Conservation (phyloP, 352 stramenopile species). For the Hyphochytrium catenoides region DNA sequence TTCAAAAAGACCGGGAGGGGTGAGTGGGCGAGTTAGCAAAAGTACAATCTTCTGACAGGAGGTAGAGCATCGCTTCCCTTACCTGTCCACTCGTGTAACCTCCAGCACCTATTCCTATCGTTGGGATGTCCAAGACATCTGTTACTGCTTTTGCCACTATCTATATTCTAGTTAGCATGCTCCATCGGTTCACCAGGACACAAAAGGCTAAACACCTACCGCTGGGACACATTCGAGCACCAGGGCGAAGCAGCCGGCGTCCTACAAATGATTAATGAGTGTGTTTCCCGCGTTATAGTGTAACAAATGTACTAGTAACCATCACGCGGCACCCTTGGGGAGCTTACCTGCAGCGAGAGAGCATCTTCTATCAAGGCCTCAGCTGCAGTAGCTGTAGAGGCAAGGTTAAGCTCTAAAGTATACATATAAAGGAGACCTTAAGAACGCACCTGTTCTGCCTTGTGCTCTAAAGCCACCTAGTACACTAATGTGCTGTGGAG, state of each 20-base stretch:
- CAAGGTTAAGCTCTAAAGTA: neutral
- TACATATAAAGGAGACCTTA: neutral
- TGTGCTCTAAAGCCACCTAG: conserved; percentile 89
- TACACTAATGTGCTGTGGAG: conserved; percentile 82
- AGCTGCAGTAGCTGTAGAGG: conserved; percentile 30
- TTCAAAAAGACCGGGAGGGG: too few species aligned
- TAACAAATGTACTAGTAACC: conserved; percentile 4
- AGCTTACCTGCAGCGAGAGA: conserved; percentile 50
- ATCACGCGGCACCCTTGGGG: too few species aligned
- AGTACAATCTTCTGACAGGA: too few species aligned
- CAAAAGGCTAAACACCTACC: too few species aligned
- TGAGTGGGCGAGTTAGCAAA: too few species aligned
- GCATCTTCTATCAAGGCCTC: conserved; percentile 85
- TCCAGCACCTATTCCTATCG: conserved; percentile 92
- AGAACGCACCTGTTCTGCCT: conserved; percentile 61
- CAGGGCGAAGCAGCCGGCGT: conserved; percentile 85
- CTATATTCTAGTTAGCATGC: neutral
- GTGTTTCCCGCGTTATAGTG: conserved; percentile 2
- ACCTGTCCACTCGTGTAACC: conserved; percentile 74
- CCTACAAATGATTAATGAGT: conserved; percentile 13
- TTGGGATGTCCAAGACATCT: conserved; percentile 83
- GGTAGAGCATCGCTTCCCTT: too few species aligned
- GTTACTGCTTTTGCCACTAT: conserved; percentile 81
- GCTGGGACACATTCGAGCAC: conserved; percentile 55
- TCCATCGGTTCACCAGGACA: neutral